These are phyloP conservation scores for Hamamelis virginiana DNA, from an alignment of 164 flowering plant species.

Conservation along the genomic window DNA sequence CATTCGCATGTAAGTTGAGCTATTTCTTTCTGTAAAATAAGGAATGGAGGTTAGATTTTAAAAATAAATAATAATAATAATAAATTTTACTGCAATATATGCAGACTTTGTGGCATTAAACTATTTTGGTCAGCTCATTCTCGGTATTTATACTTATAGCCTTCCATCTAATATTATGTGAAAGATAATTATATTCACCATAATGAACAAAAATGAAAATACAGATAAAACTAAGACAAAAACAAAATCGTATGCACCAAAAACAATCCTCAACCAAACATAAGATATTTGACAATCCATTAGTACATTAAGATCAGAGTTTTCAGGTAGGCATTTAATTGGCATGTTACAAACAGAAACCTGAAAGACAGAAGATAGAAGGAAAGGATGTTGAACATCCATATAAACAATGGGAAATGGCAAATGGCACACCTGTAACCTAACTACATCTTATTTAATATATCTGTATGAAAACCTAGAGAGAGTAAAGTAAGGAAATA, in stretches of 20 bases:
- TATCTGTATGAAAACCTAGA: background rate
- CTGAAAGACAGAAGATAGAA: background rate
- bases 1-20: slow-evolving; percentile 97
- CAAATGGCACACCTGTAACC: background rate
- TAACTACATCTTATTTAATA: no score
- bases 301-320: background rate
- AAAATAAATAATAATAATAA: background rate
- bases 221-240: background rate
- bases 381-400: background rate
- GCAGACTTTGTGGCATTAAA: background rate
- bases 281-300: background rate
- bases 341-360: background rate
- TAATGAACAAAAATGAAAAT: background rate
- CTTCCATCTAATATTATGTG: background rate
- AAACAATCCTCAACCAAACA: background rate
- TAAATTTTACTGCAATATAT: background rate
- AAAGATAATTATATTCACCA: background rate
- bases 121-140: background rate
- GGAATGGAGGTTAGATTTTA: slow-evolving; percentile 1
- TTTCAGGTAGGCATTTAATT: background rate
- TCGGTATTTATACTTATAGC: background rate
- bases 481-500: background rate
- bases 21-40: slow-evolving; percentile 71
- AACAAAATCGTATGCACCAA: background rate
- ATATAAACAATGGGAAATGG: background rate